Percentiles rank a stretch among this genome's conserved stretches.
Evolutionary conservation across 768 basidiomycete genomes (phyloP).

Genomic region (Pseudohyphozyma bogoriensis): DNA sequence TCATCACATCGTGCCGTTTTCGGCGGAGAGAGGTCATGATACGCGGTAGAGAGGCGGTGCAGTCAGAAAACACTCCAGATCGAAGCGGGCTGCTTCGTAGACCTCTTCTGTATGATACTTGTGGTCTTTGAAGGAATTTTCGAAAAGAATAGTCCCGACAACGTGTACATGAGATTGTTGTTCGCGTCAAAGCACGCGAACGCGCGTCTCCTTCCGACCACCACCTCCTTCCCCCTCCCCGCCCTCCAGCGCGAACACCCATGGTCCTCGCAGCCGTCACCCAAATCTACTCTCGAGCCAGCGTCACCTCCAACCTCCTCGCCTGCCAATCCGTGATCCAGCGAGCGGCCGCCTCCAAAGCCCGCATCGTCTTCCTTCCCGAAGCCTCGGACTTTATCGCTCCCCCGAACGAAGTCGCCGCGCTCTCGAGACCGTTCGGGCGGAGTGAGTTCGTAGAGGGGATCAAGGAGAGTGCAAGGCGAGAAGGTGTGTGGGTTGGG

Average conservation of each 20-base stretch:
- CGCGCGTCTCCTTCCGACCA: not conserved
- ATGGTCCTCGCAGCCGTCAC: conserved; percentile 28
- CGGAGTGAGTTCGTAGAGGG: conserved; percentile 20
- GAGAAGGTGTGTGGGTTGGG: conserved; percentile 20
- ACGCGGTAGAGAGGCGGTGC: too few relatives aligned
- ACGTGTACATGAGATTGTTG: not conserved
- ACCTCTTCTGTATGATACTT: too few relatives aligned
- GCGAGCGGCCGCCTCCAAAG: conserved; percentile 8
- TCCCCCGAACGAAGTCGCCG: not conserved
- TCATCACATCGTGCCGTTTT: too few relatives aligned
- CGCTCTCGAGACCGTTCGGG: conserved; percentile 13
- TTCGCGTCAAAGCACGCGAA: not conserved
- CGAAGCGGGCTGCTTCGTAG: too few relatives aligned
- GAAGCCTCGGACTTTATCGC: conserved; percentile 34
- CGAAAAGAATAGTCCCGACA: too few relatives aligned
- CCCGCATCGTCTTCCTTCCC: conserved; percentile 25
- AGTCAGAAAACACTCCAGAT: too few relatives aligned
- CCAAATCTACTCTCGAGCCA: conserved; percentile 29
- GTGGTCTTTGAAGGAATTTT: too few relatives aligned
- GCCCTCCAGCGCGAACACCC: not conserved
- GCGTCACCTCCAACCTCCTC: conserved; percentile 16
- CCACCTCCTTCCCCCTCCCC: not conserved
- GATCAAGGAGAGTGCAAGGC: conserved; percentile 11
- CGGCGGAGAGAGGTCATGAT: too few relatives aligned
- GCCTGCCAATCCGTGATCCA: conserved; percentile 18